phyloP scores from a whole-genome alignment of 2,329 filamentous ascomycete species.

The Ceratocystis colombiana region DNA sequence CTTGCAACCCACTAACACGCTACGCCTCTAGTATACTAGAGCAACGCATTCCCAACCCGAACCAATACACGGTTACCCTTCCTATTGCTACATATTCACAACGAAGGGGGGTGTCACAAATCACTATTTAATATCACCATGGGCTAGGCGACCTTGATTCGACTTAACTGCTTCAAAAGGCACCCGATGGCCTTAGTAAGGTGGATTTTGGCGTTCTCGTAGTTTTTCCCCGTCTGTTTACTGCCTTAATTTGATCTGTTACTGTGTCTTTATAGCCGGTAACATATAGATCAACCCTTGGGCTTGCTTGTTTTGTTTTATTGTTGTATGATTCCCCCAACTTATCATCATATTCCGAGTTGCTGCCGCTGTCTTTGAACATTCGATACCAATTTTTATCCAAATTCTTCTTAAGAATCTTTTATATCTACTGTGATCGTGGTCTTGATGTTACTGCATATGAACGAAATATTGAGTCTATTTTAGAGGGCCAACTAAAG shows the following conservation, averaged over 20 bases:
- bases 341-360: slow-evolving; percentile 21
- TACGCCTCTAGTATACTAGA: neutral
- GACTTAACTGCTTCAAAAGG: neutral
- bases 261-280: neutral
- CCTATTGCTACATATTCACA: neutral
- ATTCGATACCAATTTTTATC: slow-evolving; percentile 18
- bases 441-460: neutral
- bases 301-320: slow-evolving; percentile 19
- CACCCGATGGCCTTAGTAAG: neutral
- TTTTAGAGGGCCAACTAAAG: too few relatives aligned
- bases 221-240: slow-evolving; percentile 6
- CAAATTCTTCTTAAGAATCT: neutral
- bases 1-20: neutral
- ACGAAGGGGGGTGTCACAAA: neutral
- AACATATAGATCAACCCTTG: neutral
- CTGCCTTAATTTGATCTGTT: slow-evolving; percentile 6
- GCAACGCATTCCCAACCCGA: neutral
- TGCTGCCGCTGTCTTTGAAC: slow-evolving; percentile 16
- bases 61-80: neutral
- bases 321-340: slow-evolving; percentile 26
- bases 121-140: slow-evolving; percentile 5
- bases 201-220: neutral
- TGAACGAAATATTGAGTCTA: too few relatives aligned
- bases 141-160: neutral
- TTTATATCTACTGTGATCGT: neutral